Base-by-base conservation (phyloP, 768 basidiomycete genomes). In the Boletus subcaerulescens region DNA sequence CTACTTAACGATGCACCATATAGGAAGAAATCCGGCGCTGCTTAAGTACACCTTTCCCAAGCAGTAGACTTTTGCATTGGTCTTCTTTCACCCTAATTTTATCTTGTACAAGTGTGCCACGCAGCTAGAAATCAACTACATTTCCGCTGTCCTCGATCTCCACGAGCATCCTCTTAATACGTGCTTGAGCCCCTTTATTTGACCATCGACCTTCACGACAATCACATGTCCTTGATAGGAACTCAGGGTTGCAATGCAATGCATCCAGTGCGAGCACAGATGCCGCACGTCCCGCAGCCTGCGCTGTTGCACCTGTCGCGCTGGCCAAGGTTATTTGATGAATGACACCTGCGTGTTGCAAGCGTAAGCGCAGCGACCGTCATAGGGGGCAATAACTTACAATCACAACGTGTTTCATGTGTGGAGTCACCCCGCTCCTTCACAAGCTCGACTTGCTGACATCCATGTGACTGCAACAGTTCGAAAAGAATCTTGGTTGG, bases 401-500 rank as follows among this genome's bases (percentile, higher is more conserved):
- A 81, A 45, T 83, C 74, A 65, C 83, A 86, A 22, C 68, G 71
- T 55, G 77, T 74, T 55, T 69, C 63, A 45, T 65, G 69, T 41
- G 63, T 68, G 44, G 53, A 58, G 29, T 70, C 68, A 45, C 62
- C 63, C 59, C 75, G 74, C 50, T 82, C 80, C 61, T 84, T 89
- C 44, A 74, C 65, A 43, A 88, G 77, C 54, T 80, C 75, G 53
- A 90, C 86, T 52, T 78, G 72, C 48, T 83, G 84, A 61, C 91
- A 91, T 41, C 86, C 85, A 60, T 85, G 80, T 29, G 81, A 79
- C 63, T 91, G 87, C 49, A 91, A 73, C 26, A 89, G 66, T 63
- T 92, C 89, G 50, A 85, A 84, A 13, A 93, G 76, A 49, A 82
- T 74, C 64, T 87, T 87, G 24, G 86, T 89, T 2, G 91, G 91